Evolutionary conservation across 768 basidiomycete species (phyloP).

Genomic region (Albatrellus ellisii): DNA sequence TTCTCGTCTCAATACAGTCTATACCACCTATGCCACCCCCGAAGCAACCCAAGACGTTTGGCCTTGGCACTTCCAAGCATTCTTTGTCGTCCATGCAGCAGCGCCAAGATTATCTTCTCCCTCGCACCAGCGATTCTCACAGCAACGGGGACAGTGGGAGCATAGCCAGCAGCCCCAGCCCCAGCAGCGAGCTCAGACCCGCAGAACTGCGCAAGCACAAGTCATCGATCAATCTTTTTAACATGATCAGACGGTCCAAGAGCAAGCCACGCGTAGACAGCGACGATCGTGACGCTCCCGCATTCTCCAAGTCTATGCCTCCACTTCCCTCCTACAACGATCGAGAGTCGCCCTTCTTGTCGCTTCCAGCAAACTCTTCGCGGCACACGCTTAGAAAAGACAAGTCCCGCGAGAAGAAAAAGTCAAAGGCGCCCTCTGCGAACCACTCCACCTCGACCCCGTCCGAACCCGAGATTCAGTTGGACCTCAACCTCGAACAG

Average conservation of each 20-base stretch:
- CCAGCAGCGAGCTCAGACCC: constrained; percentile 18
- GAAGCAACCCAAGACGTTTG: constrained; percentile 23
- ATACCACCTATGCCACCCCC: constrained; percentile 32
- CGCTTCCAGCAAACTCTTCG: constrained; percentile 14
- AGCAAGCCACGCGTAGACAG: constrained; percentile 26
- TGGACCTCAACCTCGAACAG: constrained; percentile 57
- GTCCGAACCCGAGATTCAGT: constrained; percentile 27
- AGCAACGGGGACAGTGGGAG: constrained; percentile 17
- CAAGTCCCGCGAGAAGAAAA: constrained; percentile 22
- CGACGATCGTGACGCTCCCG: constrained; percentile 25
- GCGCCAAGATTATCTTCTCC: constrained; percentile 23
- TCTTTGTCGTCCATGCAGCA: too few relatives aligned
- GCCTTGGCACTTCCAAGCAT: too few relatives aligned
- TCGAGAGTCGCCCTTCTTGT: constrained; percentile 14
- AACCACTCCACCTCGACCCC: constrained; percentile 21
- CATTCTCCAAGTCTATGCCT: constrained; percentile 14
- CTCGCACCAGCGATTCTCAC: constrained; percentile 17
- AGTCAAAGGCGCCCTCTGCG: constrained; percentile 16
- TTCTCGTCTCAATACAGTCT: background rate
- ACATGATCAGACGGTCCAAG: constrained; percentile 28
- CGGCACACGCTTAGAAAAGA: constrained; percentile 12
- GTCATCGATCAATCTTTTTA: constrained; percentile 29
- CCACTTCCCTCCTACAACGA: constrained; percentile 7
- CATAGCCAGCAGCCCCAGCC: constrained; percentile 21
- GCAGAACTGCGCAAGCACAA: constrained; percentile 34